Base-by-base conservation (phyloP, 1,284 basidiomycete genomes). In the Agroathelia rolfsii region DNA sequence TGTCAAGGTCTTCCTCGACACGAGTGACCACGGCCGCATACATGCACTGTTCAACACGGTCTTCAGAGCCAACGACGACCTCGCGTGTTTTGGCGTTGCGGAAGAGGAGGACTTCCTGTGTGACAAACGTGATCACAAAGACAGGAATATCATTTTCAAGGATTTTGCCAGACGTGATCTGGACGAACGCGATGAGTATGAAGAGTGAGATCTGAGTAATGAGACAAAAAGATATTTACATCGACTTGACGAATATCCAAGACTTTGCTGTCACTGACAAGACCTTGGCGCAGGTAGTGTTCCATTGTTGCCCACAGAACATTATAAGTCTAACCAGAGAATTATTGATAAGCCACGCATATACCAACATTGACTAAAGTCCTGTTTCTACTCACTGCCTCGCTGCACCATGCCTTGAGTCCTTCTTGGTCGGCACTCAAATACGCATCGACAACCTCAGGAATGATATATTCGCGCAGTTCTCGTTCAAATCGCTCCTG, bases 241-340 rank as follows among this genome's bases (percentile, higher is more conserved):
- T 96, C 92, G 29, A 96, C 90, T 62, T 92, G 81, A 41, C 87
- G 80, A 51, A 96, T 94, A 59, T 95, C 92, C 15, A 96, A 73
- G 19, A 94, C 84, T 53, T 87, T 88, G 54, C 83, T 89, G 50
- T 92, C 87, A 41, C 84, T 86, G 41, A 93, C 65, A 14, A 96
- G 70, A 1, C 93, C 92, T 52, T 93, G 88, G 37, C 76, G 72
- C 34, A 95, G 66, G 58, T 93, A 97, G 45, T 89, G 84, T 47
- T 95, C 90, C 74, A 99, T 85, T 3, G 92, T 95, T 3, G 94
- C 94, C 83, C 93, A 95, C 3, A 97, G 69, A 8, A 98, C 87
- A 50, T 96, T 97, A 58, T 92, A 90, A 2, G 90, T 92, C 87
- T 93, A 31, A 8, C 38, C 34, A 34, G 24, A 16, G 6, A 32